These are phyloP conservation scores for Rhodotorula sp. DNA, from an alignment of 1,284 basidiomycete genomes.

Conservation along the genomic window DNA sequence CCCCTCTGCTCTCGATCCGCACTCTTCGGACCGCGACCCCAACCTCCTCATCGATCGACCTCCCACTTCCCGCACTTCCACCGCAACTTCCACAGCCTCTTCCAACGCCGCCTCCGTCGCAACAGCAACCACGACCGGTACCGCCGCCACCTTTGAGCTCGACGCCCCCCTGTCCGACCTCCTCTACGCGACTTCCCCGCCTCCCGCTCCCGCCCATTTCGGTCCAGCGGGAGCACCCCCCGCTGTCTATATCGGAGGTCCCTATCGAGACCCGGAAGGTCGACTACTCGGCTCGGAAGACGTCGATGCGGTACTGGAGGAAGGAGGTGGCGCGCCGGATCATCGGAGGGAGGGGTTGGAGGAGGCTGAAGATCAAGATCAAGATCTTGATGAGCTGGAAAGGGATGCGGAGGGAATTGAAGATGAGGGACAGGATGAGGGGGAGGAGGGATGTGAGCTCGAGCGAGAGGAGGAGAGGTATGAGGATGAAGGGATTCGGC, in stretches of 20 bases:
- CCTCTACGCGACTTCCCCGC: conserved; percentile 9
- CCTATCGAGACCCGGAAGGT: not conserved
- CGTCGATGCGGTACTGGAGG: not conserved
- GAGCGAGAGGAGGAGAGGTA: conserved; percentile 13
- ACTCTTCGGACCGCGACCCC: not conserved
- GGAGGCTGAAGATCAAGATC: not conserved
- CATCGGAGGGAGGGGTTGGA: not conserved
- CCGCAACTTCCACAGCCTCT: not conserved
- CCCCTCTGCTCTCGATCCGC: not conserved
- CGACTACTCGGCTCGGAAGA: not conserved
- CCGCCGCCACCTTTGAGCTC: not conserved
- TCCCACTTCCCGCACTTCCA: not conserved
- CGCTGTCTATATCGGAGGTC: conserved; percentile 10
- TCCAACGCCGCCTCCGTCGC: not conserved
- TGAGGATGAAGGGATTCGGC: conserved; percentile 34
- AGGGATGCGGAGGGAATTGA: not conserved
- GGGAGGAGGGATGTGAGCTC: not conserved
- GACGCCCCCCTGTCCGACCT: conserved; percentile 9
- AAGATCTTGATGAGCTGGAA: not conserved
- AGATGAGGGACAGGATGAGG: not conserved
- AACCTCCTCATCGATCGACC: not conserved
- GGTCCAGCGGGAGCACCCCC: conserved; percentile 7
- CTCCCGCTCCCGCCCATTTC: conserved; percentile 13
- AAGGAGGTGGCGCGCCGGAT: not conserved
- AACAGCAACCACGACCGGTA: not conserved